phyloP scores from a whole-genome alignment of 164 flowering plant species.

The Magnolia changhungtana region DNA sequence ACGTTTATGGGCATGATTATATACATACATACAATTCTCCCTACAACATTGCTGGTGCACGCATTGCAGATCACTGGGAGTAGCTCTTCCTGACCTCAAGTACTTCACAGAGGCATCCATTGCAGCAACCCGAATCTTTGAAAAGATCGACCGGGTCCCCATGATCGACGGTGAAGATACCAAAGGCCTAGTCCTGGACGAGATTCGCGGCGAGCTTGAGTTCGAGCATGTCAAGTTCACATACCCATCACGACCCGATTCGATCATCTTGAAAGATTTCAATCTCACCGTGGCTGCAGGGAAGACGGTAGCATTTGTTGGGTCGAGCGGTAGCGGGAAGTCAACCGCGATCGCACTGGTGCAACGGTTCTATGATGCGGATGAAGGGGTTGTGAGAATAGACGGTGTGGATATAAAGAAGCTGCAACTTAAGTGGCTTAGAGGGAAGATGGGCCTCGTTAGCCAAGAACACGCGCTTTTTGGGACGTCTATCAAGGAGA shows the following conservation, averaged over 20 bases:
- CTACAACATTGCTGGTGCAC: not conserved
- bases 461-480: constrained; percentile 90
- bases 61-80: constrained; percentile 69
- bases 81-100: constrained; percentile 76
- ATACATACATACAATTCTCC: no score
- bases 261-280: constrained; percentile 66
- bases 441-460: constrained; percentile 83
- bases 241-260: constrained; percentile 79
- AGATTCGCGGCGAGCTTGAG: constrained; percentile 50
- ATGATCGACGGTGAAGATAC: constrained; percentile 57
- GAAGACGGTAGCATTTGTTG: constrained; percentile 78
- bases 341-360: constrained; percentile 76
- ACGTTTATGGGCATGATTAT: no score
- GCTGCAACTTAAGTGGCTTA: constrained; percentile 70
- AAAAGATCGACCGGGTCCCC: constrained; percentile 63
- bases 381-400: constrained; percentile 51
- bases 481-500: constrained; percentile 77
- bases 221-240: constrained; percentile 59
- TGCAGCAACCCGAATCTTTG: constrained; percentile 67
- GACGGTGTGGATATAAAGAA: constrained; percentile 63
- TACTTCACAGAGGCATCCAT: constrained; percentile 83
- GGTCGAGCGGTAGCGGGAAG: constrained; percentile 90
- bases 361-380: constrained; percentile 78
- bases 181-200: constrained; percentile 45
- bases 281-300: constrained; percentile 69